Conservation (phyloP, 2,329 filamentous ascomycete species). For the Plenodomus tracheiphilus region DNA sequence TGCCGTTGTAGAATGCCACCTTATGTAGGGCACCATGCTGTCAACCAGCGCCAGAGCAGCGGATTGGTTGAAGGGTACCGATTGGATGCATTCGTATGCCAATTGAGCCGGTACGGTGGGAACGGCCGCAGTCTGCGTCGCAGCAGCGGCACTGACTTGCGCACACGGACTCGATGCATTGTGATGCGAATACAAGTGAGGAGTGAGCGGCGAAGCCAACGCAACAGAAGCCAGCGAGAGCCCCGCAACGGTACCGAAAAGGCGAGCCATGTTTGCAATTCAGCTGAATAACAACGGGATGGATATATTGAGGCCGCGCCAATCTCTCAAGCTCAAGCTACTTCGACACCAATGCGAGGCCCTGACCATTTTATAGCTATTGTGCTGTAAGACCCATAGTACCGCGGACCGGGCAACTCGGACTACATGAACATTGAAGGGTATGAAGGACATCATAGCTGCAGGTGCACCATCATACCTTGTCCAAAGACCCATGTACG, state of each 20-base stretch:
- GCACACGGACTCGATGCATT: constrained; percentile 40
- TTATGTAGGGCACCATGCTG: constrained; percentile 50
- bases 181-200: constrained; percentile 27
- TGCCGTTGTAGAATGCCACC: constrained; percentile 51
- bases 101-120: constrained; percentile 49
- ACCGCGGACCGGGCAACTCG: constrained; percentile 9
- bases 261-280: constrained; percentile 28
- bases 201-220: constrained; percentile 27
- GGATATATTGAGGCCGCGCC: neutral
- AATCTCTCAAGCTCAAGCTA: neutral
- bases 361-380: constrained; percentile 13
- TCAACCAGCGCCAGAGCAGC: constrained; percentile 47
- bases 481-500: constrained; percentile 12
- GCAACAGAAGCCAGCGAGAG: constrained; percentile 33
- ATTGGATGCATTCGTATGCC: constrained; percentile 52
- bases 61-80: constrained; percentile 50
- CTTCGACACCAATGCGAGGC: neutral
- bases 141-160: constrained; percentile 33
- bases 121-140: constrained; percentile 28
- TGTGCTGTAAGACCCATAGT: neutral
- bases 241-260: constrained; percentile 21
- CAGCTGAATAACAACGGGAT: neutral
- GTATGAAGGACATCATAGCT: constrained; percentile 20
- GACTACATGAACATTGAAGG: constrained; percentile 3
- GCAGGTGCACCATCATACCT: constrained; percentile 10